These are phyloP conservation scores for Mrakiaceae sp. DNA, from an alignment of 1,284 basidiomycete species.

Conservation along the genomic window DNA sequence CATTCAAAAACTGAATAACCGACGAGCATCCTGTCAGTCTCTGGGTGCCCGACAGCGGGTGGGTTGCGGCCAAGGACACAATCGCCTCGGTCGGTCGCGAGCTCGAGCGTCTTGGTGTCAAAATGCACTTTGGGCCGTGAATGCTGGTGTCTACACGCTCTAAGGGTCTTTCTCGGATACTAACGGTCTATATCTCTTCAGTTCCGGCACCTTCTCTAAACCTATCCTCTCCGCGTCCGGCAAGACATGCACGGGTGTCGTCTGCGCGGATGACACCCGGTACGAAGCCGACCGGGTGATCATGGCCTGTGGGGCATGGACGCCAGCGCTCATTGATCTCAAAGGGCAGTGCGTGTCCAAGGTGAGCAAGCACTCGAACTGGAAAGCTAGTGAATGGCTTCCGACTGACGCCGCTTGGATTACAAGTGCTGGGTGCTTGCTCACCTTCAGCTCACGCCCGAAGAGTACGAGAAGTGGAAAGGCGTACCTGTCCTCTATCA, in stretches of 20 bases:
- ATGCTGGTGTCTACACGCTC: background rate
- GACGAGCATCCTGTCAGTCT: slow-evolving; percentile 2
- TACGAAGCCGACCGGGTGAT: slow-evolving; percentile 29
- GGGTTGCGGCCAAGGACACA: slow-evolving; percentile 31
- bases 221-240: slow-evolving; percentile 22
- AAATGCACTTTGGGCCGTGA: slow-evolving; percentile 24
- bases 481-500: slow-evolving; percentile 53
- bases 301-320: slow-evolving; percentile 35
- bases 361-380: slow-evolving; percentile 17
- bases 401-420: background rate
- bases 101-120: slow-evolving; percentile 26
- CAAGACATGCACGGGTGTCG: slow-evolving; percentile 24
- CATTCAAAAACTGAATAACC: no score
- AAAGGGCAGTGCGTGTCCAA: slow-evolving; percentile 33
- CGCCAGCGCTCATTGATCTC: slow-evolving; percentile 29
- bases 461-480: slow-evolving; percentile 54
- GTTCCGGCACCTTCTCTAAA: slow-evolving; percentile 25
- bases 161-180: background rate
- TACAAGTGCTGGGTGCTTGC: slow-evolving; percentile 29
- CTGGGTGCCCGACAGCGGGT: slow-evolving; percentile 23
- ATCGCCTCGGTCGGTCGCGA: slow-evolving; percentile 29
- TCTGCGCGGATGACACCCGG: slow-evolving; percentile 26
- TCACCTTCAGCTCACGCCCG: slow-evolving; percentile 52
- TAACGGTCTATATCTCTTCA: background rate
- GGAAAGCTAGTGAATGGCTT: slow-evolving; percentile 13